Evolutionary conservation across 176 grass and related monocot genomes (phyloP), one percentile per base, ranked within the genome.

Genomic region (Juncus inflexus): DNA sequence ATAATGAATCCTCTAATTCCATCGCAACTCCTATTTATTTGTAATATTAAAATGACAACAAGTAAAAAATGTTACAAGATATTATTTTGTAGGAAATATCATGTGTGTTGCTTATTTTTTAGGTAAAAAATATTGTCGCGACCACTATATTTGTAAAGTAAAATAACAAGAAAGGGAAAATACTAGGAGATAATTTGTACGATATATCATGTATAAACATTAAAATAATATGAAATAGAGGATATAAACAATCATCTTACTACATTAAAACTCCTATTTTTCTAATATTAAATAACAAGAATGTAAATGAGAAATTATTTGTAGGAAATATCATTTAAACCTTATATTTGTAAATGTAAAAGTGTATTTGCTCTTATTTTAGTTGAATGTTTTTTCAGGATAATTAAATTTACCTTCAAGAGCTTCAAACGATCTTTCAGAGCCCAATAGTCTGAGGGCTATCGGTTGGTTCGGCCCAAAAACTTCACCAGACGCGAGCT

Each of bases 401-500:
- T 8, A 52, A 50, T 53, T 15, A 2, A 42, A 10, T 10, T 60
- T 74, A 97, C 92, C 92, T 89, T 97, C 92, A 40, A 97, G 72
- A 72, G 92, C 92, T 72, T 89, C 84, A 7, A 91, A 55, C 40
- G 92, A 97, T 81, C 82, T 97, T 78, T 91, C 92, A 2, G 92
- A 97, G 16, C 92, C 92, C 52, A 97, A 66, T 54, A 97, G 64
- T 66, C 86, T 90, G 35, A 97, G 79, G 42, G 92, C 72, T 74
- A 97, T 86, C 14, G 92, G 92, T 58, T 97, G 92, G 64, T 97
- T 84, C 19, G 50, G 82, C 35, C 92, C 92, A 11, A 97, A 97
- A 75, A 91, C 92, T 66, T 91, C 92, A 75, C 92, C 92, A 62
- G 92, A 91, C 12, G 92, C 87, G 69, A 97, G 87, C 92, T 97